Conservation (phyloP, 1,284 basidiomycete genomes). For the Cutaneotrichosporon spelunceum region DNA sequence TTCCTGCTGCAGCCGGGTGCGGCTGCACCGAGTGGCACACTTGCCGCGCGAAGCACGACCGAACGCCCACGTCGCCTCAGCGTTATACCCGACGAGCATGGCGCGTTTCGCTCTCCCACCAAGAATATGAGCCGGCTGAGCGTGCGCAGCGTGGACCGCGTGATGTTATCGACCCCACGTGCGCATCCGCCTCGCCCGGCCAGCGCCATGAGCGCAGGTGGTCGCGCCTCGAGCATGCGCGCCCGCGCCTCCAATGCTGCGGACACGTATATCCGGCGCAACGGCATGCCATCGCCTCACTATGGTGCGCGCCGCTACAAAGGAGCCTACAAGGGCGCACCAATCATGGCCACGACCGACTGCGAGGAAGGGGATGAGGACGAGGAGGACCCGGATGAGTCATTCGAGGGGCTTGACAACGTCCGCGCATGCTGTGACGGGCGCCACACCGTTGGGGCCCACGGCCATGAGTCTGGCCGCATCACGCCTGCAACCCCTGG, state of each 20-base stretch:
- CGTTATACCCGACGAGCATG: conserved; percentile 44
- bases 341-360: conserved; percentile 37
- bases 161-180: conserved; percentile 29
- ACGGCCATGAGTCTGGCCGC: conserved; percentile 55
- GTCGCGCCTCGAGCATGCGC: conserved; percentile 52
- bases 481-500: conserved; percentile 24
- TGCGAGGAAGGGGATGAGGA: conserved; percentile 59
- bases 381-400: conserved; percentile 70
- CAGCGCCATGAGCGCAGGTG: conserved; percentile 48
- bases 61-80: conserved; percentile 23
- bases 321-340: conserved; percentile 42
- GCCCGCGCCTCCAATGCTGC: conserved; percentile 86
- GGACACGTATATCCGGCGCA: conserved; percentile 77
- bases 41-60: neutral
- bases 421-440: conserved; percentile 94
- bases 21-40: neutral
- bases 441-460: conserved; percentile 65
- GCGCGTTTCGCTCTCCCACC: conserved; percentile 25
- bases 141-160: conserved; percentile 38
- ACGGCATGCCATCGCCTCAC: conserved; percentile 38
- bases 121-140: conserved; percentile 38
- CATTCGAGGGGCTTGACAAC: conserved; percentile 90
- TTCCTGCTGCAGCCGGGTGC: conserved; percentile 44
- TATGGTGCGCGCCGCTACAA: conserved; percentile 47
- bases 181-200: conserved; percentile 56